Evolutionary conservation across 495 filamentous ascomycete genomes (phyloP), one percentile per base, ranked within the genome.

Genomic region (Recurvomyces mirabilis): DNA sequence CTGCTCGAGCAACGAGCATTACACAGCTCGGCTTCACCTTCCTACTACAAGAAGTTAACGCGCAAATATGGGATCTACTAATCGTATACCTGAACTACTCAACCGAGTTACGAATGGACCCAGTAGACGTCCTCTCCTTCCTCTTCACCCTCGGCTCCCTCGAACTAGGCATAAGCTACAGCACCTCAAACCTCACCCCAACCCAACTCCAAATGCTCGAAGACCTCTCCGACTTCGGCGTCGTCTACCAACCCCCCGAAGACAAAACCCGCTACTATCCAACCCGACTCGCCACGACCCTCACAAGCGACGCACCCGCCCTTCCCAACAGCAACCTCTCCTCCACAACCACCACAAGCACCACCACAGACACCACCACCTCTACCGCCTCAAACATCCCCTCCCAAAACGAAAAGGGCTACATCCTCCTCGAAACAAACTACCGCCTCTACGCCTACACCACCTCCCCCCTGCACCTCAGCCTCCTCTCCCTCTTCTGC

Each of bases 361-460:
- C 62, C 29, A 58, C 63, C 17, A 57, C 12, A 57, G 60, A 29
- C 63, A 53, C 35, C 65, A 42, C 20, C 26, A 24, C 43, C 24
- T 60, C 58, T 13, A 56, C 59, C 29, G 36, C 56, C 32, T 45
- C 59, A 19, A 36, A 10, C 30, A 31, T 14, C 4, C 11, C 22
- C 5, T n/a, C 11, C 23, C 18, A 15, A 41, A 36, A 40, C 31
- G 65, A 25, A 59, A 77, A 79, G 42, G 89, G 88, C 26, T 89
- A 87, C 68, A 85, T 98, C 56, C 83, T 98, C 53, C 72, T 96
- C 53, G 91, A 98, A 70, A 98, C 91, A n/a, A 98, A 98, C 66
- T 95, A 95, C 66, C 84, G 91, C 21, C 64, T 98, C 52, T 98
- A 98, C 65, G 91, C 91, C 23, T 98, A 96, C 66, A 95, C 93